These are phyloP conservation scores for Lyophyllum semitale DNA, from an alignment of 768 basidiomycete species.

Conservation along the genomic window DNA sequence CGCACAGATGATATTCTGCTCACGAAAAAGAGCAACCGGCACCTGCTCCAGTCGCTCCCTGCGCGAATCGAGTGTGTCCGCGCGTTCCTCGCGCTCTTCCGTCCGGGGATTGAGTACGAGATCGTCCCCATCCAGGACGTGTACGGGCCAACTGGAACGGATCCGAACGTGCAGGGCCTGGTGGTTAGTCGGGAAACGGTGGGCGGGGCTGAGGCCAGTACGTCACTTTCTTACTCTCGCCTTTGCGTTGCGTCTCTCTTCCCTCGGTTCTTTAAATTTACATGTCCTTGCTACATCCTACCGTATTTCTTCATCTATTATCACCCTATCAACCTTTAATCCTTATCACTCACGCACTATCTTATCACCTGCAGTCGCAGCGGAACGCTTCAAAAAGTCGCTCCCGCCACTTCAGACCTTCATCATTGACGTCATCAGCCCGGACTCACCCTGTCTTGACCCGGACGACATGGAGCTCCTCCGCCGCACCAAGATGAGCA, in stretches of 20 bases:
- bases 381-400: constrained; percentile 51
- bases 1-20: constrained; percentile 68
- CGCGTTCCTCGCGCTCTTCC: constrained; percentile 72
- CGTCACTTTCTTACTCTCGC: constrained; percentile 27
- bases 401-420: constrained; percentile 67
- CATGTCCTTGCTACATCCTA: not conserved
- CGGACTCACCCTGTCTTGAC: constrained; percentile 58
- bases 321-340: no score
- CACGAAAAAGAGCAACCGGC: constrained; percentile 66
- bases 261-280: not conserved
- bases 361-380: constrained; percentile 52
- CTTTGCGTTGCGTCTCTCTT: not conserved
- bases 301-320: no score
- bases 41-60: constrained; percentile 64
- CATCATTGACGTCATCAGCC: constrained; percentile 89
- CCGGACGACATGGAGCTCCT: constrained; percentile 68
- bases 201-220: constrained; percentile 72
- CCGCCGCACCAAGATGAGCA: constrained; percentile 88
- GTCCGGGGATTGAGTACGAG: constrained; percentile 63
- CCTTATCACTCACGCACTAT: not conserved
- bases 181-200: constrained; percentile 92
- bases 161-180: constrained; percentile 86
- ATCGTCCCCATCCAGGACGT: constrained; percentile 81
- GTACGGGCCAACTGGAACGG: constrained; percentile 88
- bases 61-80: constrained; percentile 59